These are phyloP conservation scores for Trichoderma sp. DNA, from an alignment of 2,329 filamentous ascomycete genomes.

Conservation along the genomic window DNA sequence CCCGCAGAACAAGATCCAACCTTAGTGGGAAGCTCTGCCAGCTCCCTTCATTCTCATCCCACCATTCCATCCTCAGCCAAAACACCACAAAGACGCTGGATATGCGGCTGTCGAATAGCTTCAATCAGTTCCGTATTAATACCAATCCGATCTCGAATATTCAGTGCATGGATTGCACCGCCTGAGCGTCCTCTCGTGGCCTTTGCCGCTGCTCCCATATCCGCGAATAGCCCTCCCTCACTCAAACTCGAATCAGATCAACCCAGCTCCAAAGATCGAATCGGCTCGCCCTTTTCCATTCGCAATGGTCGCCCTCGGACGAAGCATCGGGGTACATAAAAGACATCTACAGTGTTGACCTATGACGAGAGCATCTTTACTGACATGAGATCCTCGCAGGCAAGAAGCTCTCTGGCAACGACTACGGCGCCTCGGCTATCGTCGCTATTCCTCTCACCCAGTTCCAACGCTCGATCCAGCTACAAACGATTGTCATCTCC, in stretches of 20 bases:
- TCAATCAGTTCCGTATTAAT: neutral
- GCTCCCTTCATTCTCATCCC: conserved; percentile 10
- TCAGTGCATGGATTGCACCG: neutral
- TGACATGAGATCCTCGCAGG: conserved; percentile 14
- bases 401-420: conserved; percentile 22
- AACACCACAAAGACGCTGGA: conserved; percentile 11
- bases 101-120: conserved; percentile 6
- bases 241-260: neutral
- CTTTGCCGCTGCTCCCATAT: neutral
- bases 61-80: neutral
- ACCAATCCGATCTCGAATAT: neutral
- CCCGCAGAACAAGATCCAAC: neutral
- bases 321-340: conserved; percentile 11
- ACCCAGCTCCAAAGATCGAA: neutral
- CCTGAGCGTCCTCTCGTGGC: neutral
- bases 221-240: neutral
- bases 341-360: neutral
- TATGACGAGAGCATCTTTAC: neutral
- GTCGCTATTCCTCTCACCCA: conserved; percentile 13
- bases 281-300: neutral
- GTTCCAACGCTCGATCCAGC: neutral
- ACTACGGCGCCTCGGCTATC: conserved; percentile 23
- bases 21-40: conserved; percentile 12
- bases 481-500: neutral
- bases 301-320: conserved; percentile 3